These are phyloP conservation scores for Racocetra persica DNA, from an alignment of 371 early-diverging fungal genomes.

Conservation along the genomic window DNA sequence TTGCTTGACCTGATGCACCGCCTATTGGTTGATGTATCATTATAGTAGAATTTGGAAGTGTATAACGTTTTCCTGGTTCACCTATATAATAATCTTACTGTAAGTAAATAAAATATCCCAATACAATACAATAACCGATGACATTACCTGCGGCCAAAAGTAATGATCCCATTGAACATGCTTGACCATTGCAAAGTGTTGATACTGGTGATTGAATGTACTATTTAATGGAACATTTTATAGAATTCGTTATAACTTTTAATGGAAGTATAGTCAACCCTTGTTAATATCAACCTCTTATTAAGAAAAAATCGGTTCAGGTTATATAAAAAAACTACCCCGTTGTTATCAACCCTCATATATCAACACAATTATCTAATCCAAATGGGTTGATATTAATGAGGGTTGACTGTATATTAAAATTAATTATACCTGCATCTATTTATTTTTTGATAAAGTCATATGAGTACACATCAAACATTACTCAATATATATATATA, in stretches of 20 bases:
- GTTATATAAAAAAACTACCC: too few species aligned
- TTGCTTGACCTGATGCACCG: conserved; percentile 96
- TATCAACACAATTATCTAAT: too few species aligned
- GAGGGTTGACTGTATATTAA: too few species aligned
- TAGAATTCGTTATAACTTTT: not conserved
- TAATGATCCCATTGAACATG: conserved; percentile 97
- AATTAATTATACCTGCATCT: conserved; percentile 60
- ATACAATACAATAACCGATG: not conserved
- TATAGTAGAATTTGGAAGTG: conserved; percentile 91
- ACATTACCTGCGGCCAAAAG: conserved; percentile 82
- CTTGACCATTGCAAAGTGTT: conserved; percentile 96
- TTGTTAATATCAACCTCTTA: too few species aligned
- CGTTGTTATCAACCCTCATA: too few species aligned
- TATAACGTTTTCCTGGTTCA: conserved; percentile 85
- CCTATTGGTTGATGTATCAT: conserved; percentile 99
- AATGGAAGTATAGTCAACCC: not conserved
- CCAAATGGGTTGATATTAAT: too few species aligned
- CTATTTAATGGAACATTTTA: conserved; percentile 51
- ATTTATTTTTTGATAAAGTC: not conserved
- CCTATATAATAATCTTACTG: conserved; percentile 54
- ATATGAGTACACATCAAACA: not conserved
- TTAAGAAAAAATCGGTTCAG: too few species aligned
- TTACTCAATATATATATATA: not conserved
- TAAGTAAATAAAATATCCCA: not conserved
- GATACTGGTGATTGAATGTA: conserved; percentile 93